Percentiles rank a stretch among this genome's conserved stretches.
These are phyloP conservation scores for Diaporthe ampelina DNA, from an alignment of 2,329 filamentous ascomycete species.

Conservation along the genomic window DNA sequence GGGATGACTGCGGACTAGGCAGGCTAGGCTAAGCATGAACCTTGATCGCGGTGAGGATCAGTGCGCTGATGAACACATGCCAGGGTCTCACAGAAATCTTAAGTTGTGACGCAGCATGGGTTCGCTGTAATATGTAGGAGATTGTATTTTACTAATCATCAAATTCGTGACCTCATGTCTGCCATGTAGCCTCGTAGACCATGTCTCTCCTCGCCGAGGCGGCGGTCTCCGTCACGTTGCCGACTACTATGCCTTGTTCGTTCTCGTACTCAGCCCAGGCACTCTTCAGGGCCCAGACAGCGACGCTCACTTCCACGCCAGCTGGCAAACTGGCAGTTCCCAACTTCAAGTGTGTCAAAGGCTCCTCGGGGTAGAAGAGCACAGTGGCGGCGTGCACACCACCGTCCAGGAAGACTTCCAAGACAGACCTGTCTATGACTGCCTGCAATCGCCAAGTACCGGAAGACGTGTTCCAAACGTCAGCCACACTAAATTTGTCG, in stretches of 20 bases:
- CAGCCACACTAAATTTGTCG: slow-evolving; percentile 60
- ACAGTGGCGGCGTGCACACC: slow-evolving; percentile 64
- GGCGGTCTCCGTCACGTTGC: slow-evolving; percentile 44
- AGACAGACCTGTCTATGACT: slow-evolving; percentile 66
- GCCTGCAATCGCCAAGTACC: slow-evolving; percentile 55
- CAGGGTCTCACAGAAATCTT: neutral
- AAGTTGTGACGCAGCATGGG: neutral
- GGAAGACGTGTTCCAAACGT: slow-evolving; percentile 46
- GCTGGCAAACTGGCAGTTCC: slow-evolving; percentile 51
- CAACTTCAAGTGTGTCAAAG: slow-evolving; percentile 55
- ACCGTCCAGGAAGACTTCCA: slow-evolving; percentile 68
- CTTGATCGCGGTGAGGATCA: neutral
- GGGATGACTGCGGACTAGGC: neutral
- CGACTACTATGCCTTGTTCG: slow-evolving; percentile 46
- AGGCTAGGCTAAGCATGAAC: neutral
- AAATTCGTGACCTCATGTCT: neutral
- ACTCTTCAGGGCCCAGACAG: slow-evolving; percentile 55
- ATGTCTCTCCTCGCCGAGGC: slow-evolving; percentile 41
- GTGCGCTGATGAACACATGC: neutral
- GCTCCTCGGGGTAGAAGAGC: slow-evolving; percentile 63
- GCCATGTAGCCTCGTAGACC: slow-evolving; percentile 42
- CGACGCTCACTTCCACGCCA: slow-evolving; percentile 53
- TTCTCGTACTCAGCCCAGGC: slow-evolving; percentile 51
- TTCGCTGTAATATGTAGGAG: neutral
- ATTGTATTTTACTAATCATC: neutral